Evolutionary conservation across 129 eudicot species (phyloP).

Genomic region (Tanacetum coccineum): DNA sequence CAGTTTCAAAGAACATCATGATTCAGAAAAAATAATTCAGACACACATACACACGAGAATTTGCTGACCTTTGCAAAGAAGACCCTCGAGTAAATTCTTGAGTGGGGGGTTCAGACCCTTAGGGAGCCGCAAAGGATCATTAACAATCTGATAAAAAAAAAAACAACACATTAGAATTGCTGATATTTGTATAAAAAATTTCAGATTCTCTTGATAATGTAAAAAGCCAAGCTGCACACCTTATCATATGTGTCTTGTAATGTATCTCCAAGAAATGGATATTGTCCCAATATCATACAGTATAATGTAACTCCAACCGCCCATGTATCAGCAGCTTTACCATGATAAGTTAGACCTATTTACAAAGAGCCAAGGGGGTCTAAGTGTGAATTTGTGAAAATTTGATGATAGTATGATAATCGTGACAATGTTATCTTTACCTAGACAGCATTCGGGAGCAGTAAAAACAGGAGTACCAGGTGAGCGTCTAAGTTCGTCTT

Average conservation of each 20-base stretch:
- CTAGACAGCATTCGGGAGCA: conserved; percentile 98
- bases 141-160: conserved; percentile 56
- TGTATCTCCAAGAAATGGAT: conserved; percentile 94
- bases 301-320: conserved; percentile 95
- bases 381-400: not conserved
- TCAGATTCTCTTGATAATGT: not conserved
- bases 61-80: conserved; percentile 92
- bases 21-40: too few species aligned
- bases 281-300: conserved; percentile 72
- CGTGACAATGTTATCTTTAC: conserved; percentile 30
- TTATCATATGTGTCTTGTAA: conserved; percentile 95
- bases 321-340: conserved; percentile 99
- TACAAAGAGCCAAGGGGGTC: not conserved
- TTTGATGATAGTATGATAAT: not conserved
- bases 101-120: conserved; percentile 59
- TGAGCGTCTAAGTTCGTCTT: conserved; percentile 92
- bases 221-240: conserved; percentile 34
- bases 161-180: not conserved
- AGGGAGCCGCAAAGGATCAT: conserved; percentile 60
- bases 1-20: not conserved
- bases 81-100: conserved; percentile 73
- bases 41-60: not conserved
- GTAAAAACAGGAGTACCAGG: conserved; percentile 99
- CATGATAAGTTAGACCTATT: conserved; percentile 79
- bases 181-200: not conserved